Percentiles rank a stretch among this genome's conserved stretches.
Conservation (phyloP, 1,284 basidiomycete genomes). For the Fomes fomentarius region DNA sequence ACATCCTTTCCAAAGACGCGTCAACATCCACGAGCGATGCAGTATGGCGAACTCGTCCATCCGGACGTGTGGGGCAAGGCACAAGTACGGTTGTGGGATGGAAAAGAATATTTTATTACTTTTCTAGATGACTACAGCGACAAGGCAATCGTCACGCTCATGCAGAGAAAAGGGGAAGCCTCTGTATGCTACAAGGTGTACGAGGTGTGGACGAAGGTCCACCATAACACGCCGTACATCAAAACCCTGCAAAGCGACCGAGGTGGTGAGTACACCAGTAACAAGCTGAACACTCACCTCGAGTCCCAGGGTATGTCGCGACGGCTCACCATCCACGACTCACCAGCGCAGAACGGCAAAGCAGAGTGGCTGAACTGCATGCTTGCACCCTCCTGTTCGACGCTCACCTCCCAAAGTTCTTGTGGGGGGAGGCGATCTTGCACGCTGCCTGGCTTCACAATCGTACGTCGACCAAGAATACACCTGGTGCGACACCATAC, state of each 20-base stretch:
- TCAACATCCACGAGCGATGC: conserved; percentile 6
- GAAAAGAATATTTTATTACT: conserved; percentile 21
- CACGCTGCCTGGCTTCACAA: conserved; percentile 33
- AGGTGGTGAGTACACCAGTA: conserved; percentile 8
- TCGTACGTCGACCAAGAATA: conserved; percentile 8
- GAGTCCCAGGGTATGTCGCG: conserved; percentile 40
- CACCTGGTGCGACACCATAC: conserved; percentile 17
- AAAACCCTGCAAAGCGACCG: neutral
- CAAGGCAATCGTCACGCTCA: conserved; percentile 10
- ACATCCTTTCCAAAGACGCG: conserved; percentile 22
- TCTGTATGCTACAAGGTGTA: conserved; percentile 17
- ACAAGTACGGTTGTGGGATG: conserved; percentile 15
- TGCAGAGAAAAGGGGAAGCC: conserved; percentile 27
- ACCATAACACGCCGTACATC: conserved; percentile 1
- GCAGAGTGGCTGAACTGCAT: conserved; percentile 35
- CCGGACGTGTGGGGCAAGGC: conserved; percentile 31
- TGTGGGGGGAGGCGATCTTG: conserved; percentile 32
- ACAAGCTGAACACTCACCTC: conserved; percentile 3
- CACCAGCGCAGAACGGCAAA: conserved; percentile 1
- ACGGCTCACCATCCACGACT: neutral
- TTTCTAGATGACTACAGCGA: conserved; percentile 30
- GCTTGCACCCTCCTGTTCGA: conserved; percentile 17
- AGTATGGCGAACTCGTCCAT: conserved; percentile 28
- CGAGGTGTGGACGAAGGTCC: conserved; percentile 20
- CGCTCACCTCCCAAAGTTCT: conserved; percentile 24